Evolutionary conservation across 108 stramenopile species (phyloP).

Genomic region (Aurantiochytrium sp.): DNA sequence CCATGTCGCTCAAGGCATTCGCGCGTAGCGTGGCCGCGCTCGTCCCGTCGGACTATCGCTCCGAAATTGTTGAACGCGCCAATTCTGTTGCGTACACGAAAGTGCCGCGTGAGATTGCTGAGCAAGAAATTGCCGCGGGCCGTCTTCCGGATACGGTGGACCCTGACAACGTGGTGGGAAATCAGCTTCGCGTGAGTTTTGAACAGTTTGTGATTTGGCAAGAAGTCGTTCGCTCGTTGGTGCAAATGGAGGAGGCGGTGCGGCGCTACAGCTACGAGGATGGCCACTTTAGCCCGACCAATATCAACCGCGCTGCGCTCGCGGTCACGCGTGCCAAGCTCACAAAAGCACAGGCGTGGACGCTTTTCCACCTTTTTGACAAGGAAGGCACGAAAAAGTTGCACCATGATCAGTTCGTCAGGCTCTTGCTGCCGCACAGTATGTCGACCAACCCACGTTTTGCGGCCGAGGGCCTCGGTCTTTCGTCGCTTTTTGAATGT

Average conservation of each 20-base stretch:
- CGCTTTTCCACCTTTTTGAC: neutral
- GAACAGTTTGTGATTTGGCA: neutral
- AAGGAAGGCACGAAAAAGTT: neutral
- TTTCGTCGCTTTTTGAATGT: neutral
- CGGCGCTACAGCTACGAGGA: neutral
- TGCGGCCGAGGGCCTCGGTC: neutral
- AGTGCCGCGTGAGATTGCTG: neutral
- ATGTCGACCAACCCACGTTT: neutral
- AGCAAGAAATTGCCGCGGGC: neutral
- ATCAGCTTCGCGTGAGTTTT: neutral
- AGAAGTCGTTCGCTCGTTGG: neutral
- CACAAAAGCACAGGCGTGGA: neutral
- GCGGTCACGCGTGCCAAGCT: conserved; percentile 1
- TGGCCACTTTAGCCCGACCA: conserved; percentile 2
- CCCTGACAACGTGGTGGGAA: neutral
- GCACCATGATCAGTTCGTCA: neutral
- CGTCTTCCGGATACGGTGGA: neutral
- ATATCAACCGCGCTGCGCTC: conserved; percentile 9
- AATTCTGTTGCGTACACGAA: neutral
- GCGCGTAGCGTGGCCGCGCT: neutral
- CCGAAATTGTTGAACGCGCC: neutral
- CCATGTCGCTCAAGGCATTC: neutral
- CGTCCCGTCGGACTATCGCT: conserved; percentile 8
- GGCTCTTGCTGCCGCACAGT: neutral
- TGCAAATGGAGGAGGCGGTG: conserved; percentile 11